These are phyloP conservation scores for Dipteronia sinensis DNA, from an alignment of 345 rosid genomes.

Conservation along the genomic window DNA sequence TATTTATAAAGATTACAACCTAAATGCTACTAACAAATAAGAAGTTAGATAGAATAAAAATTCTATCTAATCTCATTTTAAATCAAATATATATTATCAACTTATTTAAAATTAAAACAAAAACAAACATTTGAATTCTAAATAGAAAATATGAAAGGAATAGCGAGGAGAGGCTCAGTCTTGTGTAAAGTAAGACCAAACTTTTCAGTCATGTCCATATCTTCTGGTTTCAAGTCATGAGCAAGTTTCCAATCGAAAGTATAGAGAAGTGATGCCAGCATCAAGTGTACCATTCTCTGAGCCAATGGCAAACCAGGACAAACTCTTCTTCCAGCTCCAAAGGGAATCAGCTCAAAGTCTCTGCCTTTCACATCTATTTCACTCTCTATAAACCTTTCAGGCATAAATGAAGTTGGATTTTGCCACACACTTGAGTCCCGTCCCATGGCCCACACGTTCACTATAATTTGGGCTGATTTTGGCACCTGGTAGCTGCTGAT, in stretches of 20 bases:
- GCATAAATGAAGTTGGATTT: conserved; percentile 31
- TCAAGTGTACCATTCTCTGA: conserved; percentile 31
- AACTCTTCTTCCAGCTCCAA: conserved; percentile 34
- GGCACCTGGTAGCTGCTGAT: conserved; percentile 32
- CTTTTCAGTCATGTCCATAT: conserved; percentile 20
- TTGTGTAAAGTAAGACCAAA: conserved; percentile 35
- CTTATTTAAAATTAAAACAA: too few species aligned
- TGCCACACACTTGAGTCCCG: conserved; percentile 40
- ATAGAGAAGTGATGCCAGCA: conserved; percentile 42
- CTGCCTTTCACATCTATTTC: too few species aligned
- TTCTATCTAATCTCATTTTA: too few species aligned
- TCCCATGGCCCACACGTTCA: conserved; percentile 43
- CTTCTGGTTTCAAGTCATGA: conserved; percentile 11
- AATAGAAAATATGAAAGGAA: conserved; percentile 14
- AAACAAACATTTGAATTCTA: too few species aligned
- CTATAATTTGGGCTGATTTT: conserved; percentile 35
- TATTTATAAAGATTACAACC: too few species aligned
- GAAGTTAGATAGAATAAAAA: too few species aligned
- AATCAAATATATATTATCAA: too few species aligned
- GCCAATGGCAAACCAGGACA: conserved; percentile 43
- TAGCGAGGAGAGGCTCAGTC: conserved; percentile 27
- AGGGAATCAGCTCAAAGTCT: neutral
- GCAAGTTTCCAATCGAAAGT: conserved; percentile 35
- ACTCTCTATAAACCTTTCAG: conserved; percentile 28
- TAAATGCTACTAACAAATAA: too few species aligned